Evolutionary conservation across 2,329 filamentous ascomycete species (phyloP), one percentile per base, ranked within the genome.

Genomic region (Ceratocystis diversiconidia): DNA sequence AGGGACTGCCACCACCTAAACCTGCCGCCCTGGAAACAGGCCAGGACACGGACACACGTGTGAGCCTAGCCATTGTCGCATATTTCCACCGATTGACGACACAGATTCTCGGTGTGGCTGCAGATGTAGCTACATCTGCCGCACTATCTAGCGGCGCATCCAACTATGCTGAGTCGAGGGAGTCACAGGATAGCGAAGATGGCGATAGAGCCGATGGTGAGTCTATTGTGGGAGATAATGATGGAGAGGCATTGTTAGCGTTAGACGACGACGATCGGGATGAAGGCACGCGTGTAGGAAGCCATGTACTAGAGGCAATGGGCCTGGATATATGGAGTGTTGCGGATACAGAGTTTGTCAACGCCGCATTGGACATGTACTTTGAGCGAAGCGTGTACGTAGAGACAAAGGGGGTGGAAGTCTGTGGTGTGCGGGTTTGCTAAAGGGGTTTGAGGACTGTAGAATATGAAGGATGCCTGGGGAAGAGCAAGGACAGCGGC

Each of bases 21-120:
- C 12, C 55, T n/a, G 60, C 8, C 1, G 22, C 17, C 15, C 22
- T 41, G 15, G 61, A 44, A 4, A 7, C 43, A 22, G 30, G 32
- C 1, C 73, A 73, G 12, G 71, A 74, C 5, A 75, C 78, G 32
- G 77, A 81, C 69, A 80, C 81, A 57, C 74, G 76, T 60, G 73
- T 82, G 10, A 87, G 91, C 72, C 84, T 90, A 68, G 83, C 86
- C 50, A 82, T 90, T 62, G 88, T 92, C 65, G 86, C 88, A 1
- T 94, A 91, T 74, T 92, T 92, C 74, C 89, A 92, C 74, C 83
- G 88, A 1, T 78, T 90, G 63, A 91, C 89, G 0, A 81, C 82
- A 1, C 79, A 83, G 70, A 79, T 90, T 55, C 75, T 92, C 25
- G 79, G 79, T 0, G 80, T 82, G 2, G 73, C 91, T 64, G 80